These are phyloP conservation scores for Letharia columbiana DNA, from an alignment of 495 filamentous ascomycete species.

Conservation along the genomic window DNA sequence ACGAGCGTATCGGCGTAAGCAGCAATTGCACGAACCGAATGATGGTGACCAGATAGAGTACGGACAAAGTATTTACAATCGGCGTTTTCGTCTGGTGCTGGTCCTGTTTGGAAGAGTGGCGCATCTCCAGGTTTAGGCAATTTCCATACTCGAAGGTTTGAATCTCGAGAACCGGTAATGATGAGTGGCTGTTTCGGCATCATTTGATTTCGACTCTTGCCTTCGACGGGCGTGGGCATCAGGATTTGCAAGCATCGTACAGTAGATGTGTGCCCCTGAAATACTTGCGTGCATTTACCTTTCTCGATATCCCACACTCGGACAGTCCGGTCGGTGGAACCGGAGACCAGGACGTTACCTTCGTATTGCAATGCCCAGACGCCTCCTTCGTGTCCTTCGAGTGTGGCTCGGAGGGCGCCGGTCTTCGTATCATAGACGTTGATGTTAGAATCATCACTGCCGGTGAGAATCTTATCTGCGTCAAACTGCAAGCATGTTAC, in stretches of 20 bases:
- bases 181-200: slow-evolving; percentile 88
- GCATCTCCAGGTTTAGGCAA: slow-evolving; percentile 73
- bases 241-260: slow-evolving; percentile 94
- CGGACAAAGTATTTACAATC: slow-evolving; percentile 94
- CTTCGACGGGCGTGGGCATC: slow-evolving; percentile 71
- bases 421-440: slow-evolving; percentile 98
- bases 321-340: slow-evolving; percentile 91
- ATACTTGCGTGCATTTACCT: slow-evolving; percentile 84
- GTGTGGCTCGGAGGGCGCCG: slow-evolving; percentile 67
- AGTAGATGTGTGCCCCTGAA: slow-evolving; percentile 95
- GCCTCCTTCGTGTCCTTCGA: slow-evolving; percentile 91
- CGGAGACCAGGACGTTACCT: slow-evolving; percentile 89
- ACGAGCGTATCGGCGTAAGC: slow-evolving; percentile 94
- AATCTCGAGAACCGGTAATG: slow-evolving; percentile 95
- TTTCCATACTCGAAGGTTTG: slow-evolving; percentile 89
- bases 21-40: slow-evolving; percentile 97
- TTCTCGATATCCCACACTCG: slow-evolving; percentile 95
- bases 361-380: slow-evolving; percentile 98
- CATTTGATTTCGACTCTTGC: slow-evolving; percentile 61
- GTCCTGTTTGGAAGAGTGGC: slow-evolving; percentile 64
- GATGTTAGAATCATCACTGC: slow-evolving; percentile 95
- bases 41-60: slow-evolving; percentile 72
- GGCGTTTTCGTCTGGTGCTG: slow-evolving; percentile 59
- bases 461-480: slow-evolving; percentile 93
- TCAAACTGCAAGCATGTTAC: slow-evolving; percentile 98